Conservation (phyloP, 2,329 filamentous ascomycete species). For the Apiospora phragmitis region DNA sequence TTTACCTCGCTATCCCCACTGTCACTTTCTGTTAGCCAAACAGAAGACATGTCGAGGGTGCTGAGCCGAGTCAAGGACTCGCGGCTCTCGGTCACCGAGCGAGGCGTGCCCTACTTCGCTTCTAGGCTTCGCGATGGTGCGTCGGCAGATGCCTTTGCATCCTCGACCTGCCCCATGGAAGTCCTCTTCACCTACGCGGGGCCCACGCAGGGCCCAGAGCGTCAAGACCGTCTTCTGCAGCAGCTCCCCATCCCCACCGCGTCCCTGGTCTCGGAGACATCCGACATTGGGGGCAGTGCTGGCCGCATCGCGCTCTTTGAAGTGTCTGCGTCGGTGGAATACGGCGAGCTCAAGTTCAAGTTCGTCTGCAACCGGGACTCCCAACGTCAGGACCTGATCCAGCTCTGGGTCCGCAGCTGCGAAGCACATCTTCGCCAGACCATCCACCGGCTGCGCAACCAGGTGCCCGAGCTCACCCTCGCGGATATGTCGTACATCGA, state of each 20-base stretch:
- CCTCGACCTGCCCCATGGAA: conserved; percentile 53
- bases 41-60: conserved; percentile 51
- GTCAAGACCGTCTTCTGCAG: conserved; percentile 49
- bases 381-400: conserved; percentile 43
- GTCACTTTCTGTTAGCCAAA: conserved; percentile 40
- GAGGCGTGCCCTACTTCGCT: conserved; percentile 51
- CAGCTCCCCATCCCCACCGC: conserved; percentile 43
- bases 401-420: conserved; percentile 48
- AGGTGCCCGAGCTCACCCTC: conserved; percentile 49
- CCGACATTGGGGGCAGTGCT: conserved; percentile 46
- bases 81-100: conserved; percentile 43
- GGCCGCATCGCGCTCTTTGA: conserved; percentile 53
- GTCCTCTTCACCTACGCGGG: conserved; percentile 59
- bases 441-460: conserved; percentile 40
- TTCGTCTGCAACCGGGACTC: conserved; percentile 45
- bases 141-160: conserved; percentile 34
- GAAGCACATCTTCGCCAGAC: conserved; percentile 47
- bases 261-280: conserved; percentile 37
- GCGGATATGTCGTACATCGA: conserved; percentile 50
- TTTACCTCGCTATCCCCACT: conserved; percentile 59
- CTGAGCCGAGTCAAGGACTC: conserved; percentile 56
- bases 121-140: conserved; percentile 31
- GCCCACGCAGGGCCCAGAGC: conserved; percentile 48
- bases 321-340: conserved; percentile 47
- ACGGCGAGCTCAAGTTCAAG: conserved; percentile 45